Percentiles rank a stretch among this genome's conserved stretches.
These are phyloP conservation scores for Colletotrichum graminicola DNA, from an alignment of 2,329 filamentous ascomycete genomes.

Conservation along the genomic window DNA sequence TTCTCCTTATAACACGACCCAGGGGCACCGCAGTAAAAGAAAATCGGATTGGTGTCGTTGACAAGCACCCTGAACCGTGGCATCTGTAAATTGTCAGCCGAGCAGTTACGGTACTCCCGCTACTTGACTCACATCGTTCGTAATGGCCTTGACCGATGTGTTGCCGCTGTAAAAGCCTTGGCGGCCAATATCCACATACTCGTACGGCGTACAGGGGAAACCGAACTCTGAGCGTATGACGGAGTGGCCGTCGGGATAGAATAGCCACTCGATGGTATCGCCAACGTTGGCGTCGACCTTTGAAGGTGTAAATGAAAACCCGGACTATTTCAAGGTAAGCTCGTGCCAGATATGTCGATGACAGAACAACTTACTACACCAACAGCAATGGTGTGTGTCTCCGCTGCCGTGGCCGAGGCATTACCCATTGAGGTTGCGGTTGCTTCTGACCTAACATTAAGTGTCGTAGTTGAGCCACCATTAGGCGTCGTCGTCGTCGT, in stretches of 20 bases:
- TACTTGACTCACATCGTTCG: constrained; percentile 56
- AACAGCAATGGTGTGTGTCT: constrained; percentile 39
- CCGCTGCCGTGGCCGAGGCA: background rate
- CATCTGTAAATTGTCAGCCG: constrained; percentile 56
- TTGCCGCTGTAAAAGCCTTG: constrained; percentile 68
- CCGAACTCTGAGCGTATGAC: constrained; percentile 71
- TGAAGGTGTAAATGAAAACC: constrained; percentile 51
- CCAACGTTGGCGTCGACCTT: constrained; percentile 55
- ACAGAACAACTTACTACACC: constrained; percentile 29
- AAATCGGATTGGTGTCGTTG: constrained; percentile 73
- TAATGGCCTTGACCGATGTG: constrained; percentile 59
- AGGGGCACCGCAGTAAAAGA: constrained; percentile 78
- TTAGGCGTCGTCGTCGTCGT: background rate
- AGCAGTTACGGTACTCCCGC: background rate
- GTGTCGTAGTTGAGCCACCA: background rate
- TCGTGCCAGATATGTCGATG: background rate
- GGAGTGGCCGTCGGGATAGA: constrained; percentile 73
- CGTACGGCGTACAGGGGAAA: constrained; percentile 74
- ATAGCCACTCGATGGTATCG: constrained; percentile 68
- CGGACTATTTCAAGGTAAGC: constrained; percentile 41
- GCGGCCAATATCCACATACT: constrained; percentile 61
- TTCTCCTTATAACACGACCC: constrained; percentile 72
- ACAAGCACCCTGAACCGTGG: constrained; percentile 60
- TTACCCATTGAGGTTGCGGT: background rate
- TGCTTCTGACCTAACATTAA: background rate